Evolutionary conservation across 176 grass and related monocot genomes (phyloP), one percentile per base, ranked within the genome.

Genomic region (Oryza australiensis): DNA sequence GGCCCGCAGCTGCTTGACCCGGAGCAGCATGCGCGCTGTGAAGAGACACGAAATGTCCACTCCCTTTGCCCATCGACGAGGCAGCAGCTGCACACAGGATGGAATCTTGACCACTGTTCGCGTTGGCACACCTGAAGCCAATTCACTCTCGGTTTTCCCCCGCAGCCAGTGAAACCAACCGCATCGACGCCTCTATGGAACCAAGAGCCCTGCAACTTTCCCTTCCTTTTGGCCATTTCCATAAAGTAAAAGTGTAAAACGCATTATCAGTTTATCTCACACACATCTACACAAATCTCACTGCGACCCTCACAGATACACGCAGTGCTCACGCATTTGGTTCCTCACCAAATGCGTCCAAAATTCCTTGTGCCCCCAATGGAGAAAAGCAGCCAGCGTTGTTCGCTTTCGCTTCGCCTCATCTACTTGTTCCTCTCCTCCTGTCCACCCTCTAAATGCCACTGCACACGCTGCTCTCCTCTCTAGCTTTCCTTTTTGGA

Each of bases 401-500:
- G 78, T 90, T 71, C 28, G 59, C 73, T 78, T 55, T 76, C 72
- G 33, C 66, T n/a, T 66, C 72, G 20, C 65, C 67, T 20, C 27
- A 26, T 72, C 78, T 72, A 34, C 73, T 38, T 89, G 88, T 70
- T 24, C 45, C 43, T 26, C 78, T 82, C 60, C 66, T 9, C 55
- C 20, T 89, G 82, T 12, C 12, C 70, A 33, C 62, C 59, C 67
- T 48, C 26, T 62, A 2, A 7, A 38, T 71, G n/a, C 73, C 27
- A 60, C 38, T 66, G 20, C 67, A 24, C 86, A 66, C 23, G 11
- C 75, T 45, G 48, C 48, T 4, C 79, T 42, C 8, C 40, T 71
- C 62, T 38, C 73, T 11, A 85, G 46, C 66, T 87, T 83, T 90
- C 82, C 74, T 26, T 70, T 85, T 80, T 90, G 91, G 87, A 90